phyloP scores from a whole-genome alignment of 2,329 filamentous ascomycete genomes.

The Colletotrichum shisoi region DNA sequence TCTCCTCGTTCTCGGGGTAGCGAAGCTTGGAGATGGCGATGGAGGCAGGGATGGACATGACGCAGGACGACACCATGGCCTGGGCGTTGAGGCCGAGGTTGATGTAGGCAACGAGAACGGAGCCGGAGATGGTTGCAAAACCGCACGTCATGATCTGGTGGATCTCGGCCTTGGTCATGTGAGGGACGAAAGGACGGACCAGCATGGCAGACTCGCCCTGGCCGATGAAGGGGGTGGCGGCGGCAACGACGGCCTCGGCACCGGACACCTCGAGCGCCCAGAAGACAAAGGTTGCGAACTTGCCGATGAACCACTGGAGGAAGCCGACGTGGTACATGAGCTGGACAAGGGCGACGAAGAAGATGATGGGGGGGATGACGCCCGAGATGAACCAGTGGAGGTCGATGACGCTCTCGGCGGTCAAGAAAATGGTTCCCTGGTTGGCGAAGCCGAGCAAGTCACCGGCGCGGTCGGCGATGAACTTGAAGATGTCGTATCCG shows the following conservation, averaged over 20 bases:
- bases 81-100: slow-evolving; percentile 82
- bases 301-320: slow-evolving; percentile 87
- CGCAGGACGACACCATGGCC: slow-evolving; percentile 87
- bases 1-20: slow-evolving; percentile 87
- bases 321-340: slow-evolving; percentile 82
- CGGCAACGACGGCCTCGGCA: slow-evolving; percentile 90
- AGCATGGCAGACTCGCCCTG: slow-evolving; percentile 95
- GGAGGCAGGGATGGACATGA: slow-evolving; percentile 94
- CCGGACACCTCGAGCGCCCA: slow-evolving; percentile 87
- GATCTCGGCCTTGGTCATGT: slow-evolving; percentile 85
- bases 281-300: slow-evolving; percentile 91
- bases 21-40: slow-evolving; percentile 89
- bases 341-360: slow-evolving; percentile 93
- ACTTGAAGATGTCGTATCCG: slow-evolving; percentile 91
- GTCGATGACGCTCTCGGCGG: slow-evolving; percentile 53
- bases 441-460: slow-evolving; percentile 78
- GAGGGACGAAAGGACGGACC: slow-evolving; percentile 83
- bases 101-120: slow-evolving; percentile 86
- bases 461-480: slow-evolving; percentile 78
- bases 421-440: slow-evolving; percentile 78
- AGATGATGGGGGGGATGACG: slow-evolving; percentile 91
- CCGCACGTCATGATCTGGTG: slow-evolving; percentile 94
- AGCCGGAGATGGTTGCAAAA: slow-evolving; percentile 91
- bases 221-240: slow-evolving; percentile 91
- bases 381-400: slow-evolving; percentile 74